A percentile compares a stretch with the other conserved stretches of the same genome.
Evolutionary conservation across 2,329 filamentous ascomycete species (phyloP).

Genomic region (Alternaria burnsii): DNA sequence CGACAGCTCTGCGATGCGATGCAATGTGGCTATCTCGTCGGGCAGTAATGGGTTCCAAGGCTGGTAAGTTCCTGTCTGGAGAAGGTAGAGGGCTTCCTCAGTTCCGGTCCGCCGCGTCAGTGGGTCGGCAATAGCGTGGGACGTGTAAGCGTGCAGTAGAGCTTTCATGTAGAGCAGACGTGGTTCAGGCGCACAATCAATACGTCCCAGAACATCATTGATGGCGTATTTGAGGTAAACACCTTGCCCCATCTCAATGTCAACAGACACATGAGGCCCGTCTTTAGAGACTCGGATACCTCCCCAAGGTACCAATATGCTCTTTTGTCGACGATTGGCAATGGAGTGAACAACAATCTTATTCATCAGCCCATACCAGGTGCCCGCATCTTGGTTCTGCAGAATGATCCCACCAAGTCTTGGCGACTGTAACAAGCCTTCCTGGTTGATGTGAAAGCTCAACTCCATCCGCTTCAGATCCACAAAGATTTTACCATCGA

Average conservation of each 20-base stretch:
- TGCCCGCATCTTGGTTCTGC: slow-evolving; percentile 66
- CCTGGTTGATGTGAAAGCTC: slow-evolving; percentile 60
- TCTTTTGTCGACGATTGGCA: slow-evolving; percentile 54
- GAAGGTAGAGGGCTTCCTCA: slow-evolving; percentile 64
- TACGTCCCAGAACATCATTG: slow-evolving; percentile 62
- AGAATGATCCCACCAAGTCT: slow-evolving; percentile 62
- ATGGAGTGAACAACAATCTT: slow-evolving; percentile 65
- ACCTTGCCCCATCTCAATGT: slow-evolving; percentile 43
- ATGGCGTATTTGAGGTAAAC: slow-evolving; percentile 62
- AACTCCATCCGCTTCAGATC: slow-evolving; percentile 64
- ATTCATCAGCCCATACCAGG: slow-evolving; percentile 66
- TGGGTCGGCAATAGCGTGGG: slow-evolving; percentile 64
- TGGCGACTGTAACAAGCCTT: slow-evolving; percentile 55
- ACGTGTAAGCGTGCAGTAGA: slow-evolving; percentile 68
- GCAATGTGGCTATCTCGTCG: slow-evolving; percentile 11
- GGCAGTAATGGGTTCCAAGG: slow-evolving; percentile 37
- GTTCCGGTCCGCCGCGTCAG: slow-evolving; percentile 68
- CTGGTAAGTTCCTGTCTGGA: slow-evolving; percentile 61
- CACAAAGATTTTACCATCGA: slow-evolving; percentile 48
- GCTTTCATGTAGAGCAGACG: slow-evolving; percentile 65
- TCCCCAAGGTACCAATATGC: slow-evolving; percentile 65
- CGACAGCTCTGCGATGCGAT: slow-evolving; percentile 46
- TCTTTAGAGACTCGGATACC: slow-evolving; percentile 34
- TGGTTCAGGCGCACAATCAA: slow-evolving; percentile 67
- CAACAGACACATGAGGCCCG: slow-evolving; percentile 55